These are phyloP conservation scores for Dioszegia crocea DNA, from an alignment of 768 basidiomycete species.

Conservation along the genomic window DNA sequence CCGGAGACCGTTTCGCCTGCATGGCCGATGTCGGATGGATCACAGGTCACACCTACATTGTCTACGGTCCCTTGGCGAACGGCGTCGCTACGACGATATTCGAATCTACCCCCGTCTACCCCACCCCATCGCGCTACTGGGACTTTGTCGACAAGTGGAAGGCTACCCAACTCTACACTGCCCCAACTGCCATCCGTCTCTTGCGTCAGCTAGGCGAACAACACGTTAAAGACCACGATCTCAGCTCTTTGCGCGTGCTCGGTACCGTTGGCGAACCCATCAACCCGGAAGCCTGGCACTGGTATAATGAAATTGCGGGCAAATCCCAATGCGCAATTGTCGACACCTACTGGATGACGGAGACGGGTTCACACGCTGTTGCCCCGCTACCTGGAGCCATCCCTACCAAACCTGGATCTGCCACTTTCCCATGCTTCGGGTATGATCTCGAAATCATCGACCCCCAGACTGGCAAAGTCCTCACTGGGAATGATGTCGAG, in stretches of 20 bases:
- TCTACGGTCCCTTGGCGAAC: slow-evolving; percentile 78
- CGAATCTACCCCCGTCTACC: slow-evolving; percentile 95
- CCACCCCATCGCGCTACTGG: slow-evolving; percentile 95
- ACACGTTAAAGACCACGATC: slow-evolving; percentile 76
- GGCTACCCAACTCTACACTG: slow-evolving; percentile 87
- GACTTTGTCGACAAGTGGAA: slow-evolving; percentile 87
- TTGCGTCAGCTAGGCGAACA: slow-evolving; percentile 79
- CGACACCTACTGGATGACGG: slow-evolving; percentile 87
- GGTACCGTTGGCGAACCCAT: slow-evolving; percentile 97
- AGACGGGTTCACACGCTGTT: slow-evolving; percentile 92
- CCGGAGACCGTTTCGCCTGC: slow-evolving; percentile 92
- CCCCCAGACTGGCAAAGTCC: slow-evolving; percentile 64
- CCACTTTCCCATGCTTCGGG: slow-evolving; percentile 97
- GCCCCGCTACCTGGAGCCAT: slow-evolving; percentile 95
- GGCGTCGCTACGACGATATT: slow-evolving; percentile 63
- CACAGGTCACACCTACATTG: slow-evolving; percentile 93
- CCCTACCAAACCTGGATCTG: slow-evolving; percentile 90
- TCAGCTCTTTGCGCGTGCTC: slow-evolving; percentile 75
- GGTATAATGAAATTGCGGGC: slow-evolving; percentile 96
- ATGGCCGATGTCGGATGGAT: slow-evolving; percentile 99
- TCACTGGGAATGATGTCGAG: slow-evolving; percentile 78
- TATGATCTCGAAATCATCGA: slow-evolving; percentile 85
- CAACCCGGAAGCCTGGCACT: slow-evolving; percentile 98
- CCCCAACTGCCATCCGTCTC: slow-evolving; percentile 65
- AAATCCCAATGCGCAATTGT: slow-evolving; percentile 82